phyloP scores from a whole-genome alignment of 148 eudicot species.

The Camellia lanceoleosa region DNA sequence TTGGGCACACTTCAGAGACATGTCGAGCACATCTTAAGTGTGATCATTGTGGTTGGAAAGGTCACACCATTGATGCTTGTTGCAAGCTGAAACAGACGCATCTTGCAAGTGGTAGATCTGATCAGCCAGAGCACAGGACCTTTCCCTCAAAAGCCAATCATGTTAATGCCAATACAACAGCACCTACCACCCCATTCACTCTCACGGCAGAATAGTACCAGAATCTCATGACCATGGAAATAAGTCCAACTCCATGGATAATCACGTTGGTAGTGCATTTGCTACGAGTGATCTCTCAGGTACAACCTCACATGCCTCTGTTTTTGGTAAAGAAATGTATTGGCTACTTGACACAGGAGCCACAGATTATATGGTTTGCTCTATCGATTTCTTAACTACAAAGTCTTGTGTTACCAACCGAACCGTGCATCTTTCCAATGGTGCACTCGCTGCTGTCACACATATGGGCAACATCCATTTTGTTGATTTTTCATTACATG shows the following conservation, averaged over 20 bases:
- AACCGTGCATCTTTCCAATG: background rate
- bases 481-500: background rate
- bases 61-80: background rate
- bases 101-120: background rate
- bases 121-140: background rate
- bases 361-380: background rate
- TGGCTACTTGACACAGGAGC: background rate
- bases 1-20: no score
- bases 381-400: background rate
- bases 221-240: background rate
- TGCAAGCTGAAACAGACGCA: background rate
- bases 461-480: background rate
- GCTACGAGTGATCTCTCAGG: background rate
- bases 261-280: background rate
- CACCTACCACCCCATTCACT: background rate
- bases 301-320: background rate
- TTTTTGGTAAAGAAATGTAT: background rate
- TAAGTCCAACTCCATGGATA: background rate
- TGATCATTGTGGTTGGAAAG: background rate
- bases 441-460: background rate
- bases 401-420: background rate
- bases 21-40: background rate
- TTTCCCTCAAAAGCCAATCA: background rate
- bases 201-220: background rate
- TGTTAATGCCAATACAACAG: background rate